Conservation (phyloP, 2,329 filamentous ascomycete species). For the Davidsoniella virescens region DNA sequence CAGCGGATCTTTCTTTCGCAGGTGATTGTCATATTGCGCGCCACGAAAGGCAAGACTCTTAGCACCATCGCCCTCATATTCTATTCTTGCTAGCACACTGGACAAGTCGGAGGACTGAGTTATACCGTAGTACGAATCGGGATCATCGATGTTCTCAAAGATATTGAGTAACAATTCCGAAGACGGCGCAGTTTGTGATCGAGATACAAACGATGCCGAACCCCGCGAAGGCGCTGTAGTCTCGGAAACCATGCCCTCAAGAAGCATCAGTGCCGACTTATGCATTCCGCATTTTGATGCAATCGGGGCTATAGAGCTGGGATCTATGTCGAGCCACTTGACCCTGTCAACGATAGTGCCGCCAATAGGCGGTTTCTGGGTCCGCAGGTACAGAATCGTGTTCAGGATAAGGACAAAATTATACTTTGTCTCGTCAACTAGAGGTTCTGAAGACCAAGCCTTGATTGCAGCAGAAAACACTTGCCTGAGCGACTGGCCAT, state of each 20-base stretch:
- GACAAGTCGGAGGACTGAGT: conserved; percentile 60
- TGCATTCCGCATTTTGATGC: conserved; percentile 69
- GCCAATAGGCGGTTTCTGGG: conserved; percentile 60
- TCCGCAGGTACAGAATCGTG: conserved; percentile 73
- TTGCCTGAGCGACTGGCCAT: conserved; percentile 40
- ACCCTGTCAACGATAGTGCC: conserved; percentile 61
- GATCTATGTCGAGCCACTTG: conserved; percentile 76
- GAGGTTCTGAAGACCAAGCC: conserved; percentile 52
- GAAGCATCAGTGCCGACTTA: conserved; percentile 70
- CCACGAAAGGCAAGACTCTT: conserved; percentile 84
- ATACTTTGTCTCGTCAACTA: conserved; percentile 62
- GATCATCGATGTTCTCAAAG: conserved; percentile 86
- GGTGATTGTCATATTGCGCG: conserved; percentile 75
- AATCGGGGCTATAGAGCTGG: conserved; percentile 49
- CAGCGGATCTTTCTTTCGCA: conserved; percentile 42
- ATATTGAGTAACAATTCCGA: conserved; percentile 57
- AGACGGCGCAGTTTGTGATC: conserved; percentile 19
- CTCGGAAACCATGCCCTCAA: conserved; percentile 41
- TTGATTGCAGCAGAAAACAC: conserved; percentile 49
- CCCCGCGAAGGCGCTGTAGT: conserved; percentile 23
- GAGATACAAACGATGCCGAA: conserved; percentile 51
- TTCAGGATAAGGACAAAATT: conserved; percentile 70
- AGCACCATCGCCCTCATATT: conserved; percentile 75
- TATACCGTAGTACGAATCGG: conserved; percentile 88
- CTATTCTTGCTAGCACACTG: conserved; percentile 64